These are phyloP conservation scores for Cucurbita moschata DNA, from an alignment of 306 rosid species.

Conservation along the genomic window DNA sequence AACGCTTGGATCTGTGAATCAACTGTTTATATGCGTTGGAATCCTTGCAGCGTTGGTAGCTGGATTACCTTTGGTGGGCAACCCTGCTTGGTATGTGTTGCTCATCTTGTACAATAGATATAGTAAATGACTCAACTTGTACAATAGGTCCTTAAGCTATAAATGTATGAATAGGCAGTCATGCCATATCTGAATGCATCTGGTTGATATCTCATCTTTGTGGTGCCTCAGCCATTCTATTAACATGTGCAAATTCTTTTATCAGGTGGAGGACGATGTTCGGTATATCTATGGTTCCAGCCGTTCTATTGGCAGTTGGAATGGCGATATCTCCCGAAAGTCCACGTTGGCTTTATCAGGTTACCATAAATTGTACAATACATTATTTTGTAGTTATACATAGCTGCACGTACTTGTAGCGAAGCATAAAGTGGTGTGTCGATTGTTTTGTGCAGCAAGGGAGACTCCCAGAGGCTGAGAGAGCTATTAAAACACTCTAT, in stretches of 20 bases:
- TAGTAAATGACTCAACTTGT: no score
- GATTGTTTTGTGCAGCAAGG: conserved; percentile 62
- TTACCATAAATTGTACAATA: neutral
- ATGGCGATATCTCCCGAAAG: conserved; percentile 87
- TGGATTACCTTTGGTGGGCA: conserved; percentile 84
- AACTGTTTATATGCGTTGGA: conserved; percentile 79
- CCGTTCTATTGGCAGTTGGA: conserved; percentile 78
- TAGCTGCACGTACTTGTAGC: neutral
- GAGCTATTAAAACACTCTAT: conserved; percentile 44
- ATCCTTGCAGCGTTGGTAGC: conserved; percentile 75
- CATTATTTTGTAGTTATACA: neutral
- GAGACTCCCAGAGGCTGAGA: conserved; percentile 62
- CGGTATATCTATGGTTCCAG: conserved; percentile 73
- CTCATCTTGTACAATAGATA: neutral
- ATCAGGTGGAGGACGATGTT: conserved; percentile 97
- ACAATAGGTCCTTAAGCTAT: no score
- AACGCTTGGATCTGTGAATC: conserved; percentile 85
- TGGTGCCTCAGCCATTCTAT: neutral
- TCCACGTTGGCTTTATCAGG: conserved; percentile 98
- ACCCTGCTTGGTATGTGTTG: conserved; percentile 53
- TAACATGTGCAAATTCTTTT: neutral
- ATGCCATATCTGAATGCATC: no score
- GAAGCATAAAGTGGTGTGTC: neutral
- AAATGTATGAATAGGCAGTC: no score
- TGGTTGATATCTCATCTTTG: no score